These are phyloP conservation scores for Penicillium olsonii DNA, from an alignment of 2,329 filamentous ascomycete genomes.

Conservation along the genomic window DNA sequence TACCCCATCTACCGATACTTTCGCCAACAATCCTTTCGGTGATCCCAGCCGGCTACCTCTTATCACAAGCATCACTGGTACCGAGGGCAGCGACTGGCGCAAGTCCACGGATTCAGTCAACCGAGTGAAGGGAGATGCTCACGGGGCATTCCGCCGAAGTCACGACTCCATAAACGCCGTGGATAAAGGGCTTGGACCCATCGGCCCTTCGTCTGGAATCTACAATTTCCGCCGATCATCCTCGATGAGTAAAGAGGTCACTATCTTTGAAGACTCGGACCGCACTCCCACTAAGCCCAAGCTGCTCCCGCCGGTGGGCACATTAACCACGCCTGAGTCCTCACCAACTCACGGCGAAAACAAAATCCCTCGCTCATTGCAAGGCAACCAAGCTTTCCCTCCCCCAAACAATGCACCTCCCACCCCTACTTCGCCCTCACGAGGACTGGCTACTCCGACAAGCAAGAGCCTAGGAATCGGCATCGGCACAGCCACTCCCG, in stretches of 20 bases:
- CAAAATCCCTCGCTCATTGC: conserved; percentile 17
- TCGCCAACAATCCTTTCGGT: background rate
- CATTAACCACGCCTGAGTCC: conserved; percentile 13
- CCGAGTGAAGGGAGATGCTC: conserved; percentile 23
- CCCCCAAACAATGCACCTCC: conserved; percentile 12
- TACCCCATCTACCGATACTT: conserved; percentile 4
- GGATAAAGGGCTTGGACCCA: conserved; percentile 4
- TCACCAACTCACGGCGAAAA: conserved; percentile 17
- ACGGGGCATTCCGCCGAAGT: conserved; percentile 15
- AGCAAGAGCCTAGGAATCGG: conserved; percentile 31
- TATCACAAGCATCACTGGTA: conserved; percentile 20
- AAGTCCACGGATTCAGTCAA: conserved; percentile 32
- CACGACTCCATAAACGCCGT: conserved; percentile 11
- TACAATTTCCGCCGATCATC: conserved; percentile 16
- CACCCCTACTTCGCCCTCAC: conserved; percentile 18
- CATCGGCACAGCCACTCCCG: conserved; percentile 41
- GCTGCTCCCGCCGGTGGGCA: conserved; percentile 9
- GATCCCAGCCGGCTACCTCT: conserved; percentile 17
- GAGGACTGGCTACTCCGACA: conserved; percentile 30
- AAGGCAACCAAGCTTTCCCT: conserved; percentile 17
- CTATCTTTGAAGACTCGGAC: conserved; percentile 43
- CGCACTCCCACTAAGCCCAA: conserved; percentile 15
- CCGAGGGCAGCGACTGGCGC: conserved; percentile 26
- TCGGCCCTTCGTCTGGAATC: conserved; percentile 9
- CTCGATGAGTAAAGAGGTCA: conserved; percentile 29